Percentiles rank a stretch among this genome's conserved stretches.
phyloP scores from a whole-genome alignment of 768 basidiomycete genomes.

The Pleurotus tuoliensis region DNA sequence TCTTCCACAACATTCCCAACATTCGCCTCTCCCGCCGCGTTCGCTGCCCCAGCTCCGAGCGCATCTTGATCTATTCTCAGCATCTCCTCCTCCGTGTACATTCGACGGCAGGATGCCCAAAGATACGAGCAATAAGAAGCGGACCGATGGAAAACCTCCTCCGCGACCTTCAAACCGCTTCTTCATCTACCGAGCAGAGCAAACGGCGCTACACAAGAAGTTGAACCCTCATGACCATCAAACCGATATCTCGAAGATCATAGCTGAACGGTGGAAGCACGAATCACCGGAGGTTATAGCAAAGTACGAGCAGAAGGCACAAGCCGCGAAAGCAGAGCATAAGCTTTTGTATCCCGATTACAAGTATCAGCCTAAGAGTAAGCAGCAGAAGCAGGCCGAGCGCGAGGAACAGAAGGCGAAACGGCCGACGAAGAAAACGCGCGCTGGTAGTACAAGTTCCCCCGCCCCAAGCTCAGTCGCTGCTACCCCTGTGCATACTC shows the following conservation, averaged over 20 bases:
- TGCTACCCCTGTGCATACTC: conserved; percentile 11
- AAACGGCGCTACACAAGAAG: conserved; percentile 29
- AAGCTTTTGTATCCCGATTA: conserved; percentile 50
- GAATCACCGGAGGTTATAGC: conserved; percentile 45
- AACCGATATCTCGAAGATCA: conserved; percentile 59
- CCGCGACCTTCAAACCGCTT: conserved; percentile 72
- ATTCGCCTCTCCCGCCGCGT: background rate
- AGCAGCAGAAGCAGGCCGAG: conserved; percentile 41
- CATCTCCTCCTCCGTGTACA: background rate
- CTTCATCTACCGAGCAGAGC: conserved; percentile 75
- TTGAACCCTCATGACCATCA: conserved; percentile 39
- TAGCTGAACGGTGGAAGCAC: conserved; percentile 61
- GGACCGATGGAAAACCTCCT: background rate
- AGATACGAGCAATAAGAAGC: background rate
- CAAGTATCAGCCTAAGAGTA: conserved; percentile 53
- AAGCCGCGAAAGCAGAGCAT: conserved; percentile 50
- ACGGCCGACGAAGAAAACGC: conserved; percentile 22
- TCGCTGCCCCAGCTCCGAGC: background rate
- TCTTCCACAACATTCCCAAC: conserved; percentile 1
- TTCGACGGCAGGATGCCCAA: background rate
- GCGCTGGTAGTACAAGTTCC: conserved; percentile 6
- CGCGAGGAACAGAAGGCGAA: conserved; percentile 36
- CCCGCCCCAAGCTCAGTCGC: conserved; percentile 13
- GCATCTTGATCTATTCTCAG: background rate
- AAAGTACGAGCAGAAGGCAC: conserved; percentile 50